Percentiles rank a stretch among this genome's conserved stretches.
phyloP scores from a whole-genome alignment of 2,329 filamentous ascomycete genomes.

The Coleophoma crateriformis region DNA sequence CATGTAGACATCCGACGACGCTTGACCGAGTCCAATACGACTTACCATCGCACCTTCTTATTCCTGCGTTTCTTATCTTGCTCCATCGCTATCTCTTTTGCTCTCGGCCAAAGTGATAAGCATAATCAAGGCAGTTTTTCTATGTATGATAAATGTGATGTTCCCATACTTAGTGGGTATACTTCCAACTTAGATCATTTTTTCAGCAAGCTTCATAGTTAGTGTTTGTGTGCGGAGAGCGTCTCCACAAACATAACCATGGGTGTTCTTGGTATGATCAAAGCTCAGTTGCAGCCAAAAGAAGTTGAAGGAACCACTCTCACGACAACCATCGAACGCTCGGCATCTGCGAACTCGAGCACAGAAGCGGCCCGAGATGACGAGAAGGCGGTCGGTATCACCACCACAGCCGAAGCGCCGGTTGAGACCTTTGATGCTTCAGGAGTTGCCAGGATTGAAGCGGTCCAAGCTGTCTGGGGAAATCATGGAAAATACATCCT shows the following conservation, averaged over 20 bases:
- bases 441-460: conserved; percentile 18
- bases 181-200: too few relatives aligned
- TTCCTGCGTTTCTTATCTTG: too few relatives aligned
- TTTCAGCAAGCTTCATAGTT: too few relatives aligned
- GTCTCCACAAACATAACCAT: not conserved
- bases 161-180: too few relatives aligned
- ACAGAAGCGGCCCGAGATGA: not conserved
- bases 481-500: conserved; percentile 14
- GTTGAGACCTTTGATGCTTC: not conserved
- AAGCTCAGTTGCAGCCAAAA: not conserved
- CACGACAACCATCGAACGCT: not conserved
- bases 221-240: too few relatives aligned
- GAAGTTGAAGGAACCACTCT: not conserved
- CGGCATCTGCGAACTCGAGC: not conserved
- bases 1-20: too few relatives aligned
- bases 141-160: too few relatives aligned
- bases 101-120: too few relatives aligned
- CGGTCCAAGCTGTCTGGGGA: conserved; percentile 20
- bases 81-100: too few relatives aligned
- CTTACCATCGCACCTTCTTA: too few relatives aligned
- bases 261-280: not conserved
- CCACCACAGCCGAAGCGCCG: not conserved
- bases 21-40: too few relatives aligned
- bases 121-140: too few relatives aligned
- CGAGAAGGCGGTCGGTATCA: not conserved